Evolutionary conservation across 169 alveolate genomes (phyloP), one percentile per base, ranked within the genome.

Genomic region (Neospora caninum): DNA sequence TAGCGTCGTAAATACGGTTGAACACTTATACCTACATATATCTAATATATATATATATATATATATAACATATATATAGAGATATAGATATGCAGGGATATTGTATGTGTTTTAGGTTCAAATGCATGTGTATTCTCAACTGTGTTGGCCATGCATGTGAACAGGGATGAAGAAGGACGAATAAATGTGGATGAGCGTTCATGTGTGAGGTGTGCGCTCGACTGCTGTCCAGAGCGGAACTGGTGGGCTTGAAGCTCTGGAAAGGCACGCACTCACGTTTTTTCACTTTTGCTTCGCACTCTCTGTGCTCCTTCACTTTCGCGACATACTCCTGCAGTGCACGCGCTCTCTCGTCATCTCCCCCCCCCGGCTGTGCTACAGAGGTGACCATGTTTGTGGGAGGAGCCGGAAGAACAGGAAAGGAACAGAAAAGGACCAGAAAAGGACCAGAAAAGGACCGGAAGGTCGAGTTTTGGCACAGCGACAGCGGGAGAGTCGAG

Each of bases 231-330:
- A 20, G n/a, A 31, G 4, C 34, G 38, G 88, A 43, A 38, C 67
- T 53, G 16, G 64, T 18, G 16, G 88, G 41, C 82, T 69, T 13
- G 13, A 13, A 7, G 82, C 82, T 9, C 38, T 69, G 9, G 9
- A n/a, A 38, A 36, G 38, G 73, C 86, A 53, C 18, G 34, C 45
- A 29, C 91, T 73, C 43, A 93, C 95, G 88, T 54, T 94, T 93
- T 94, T 96, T 96, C 93, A 94, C 93, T 20, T 92, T 54, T 54
- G 96, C 94, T 80, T 93, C 97, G 95, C 88, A 91, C 78, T 93
- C 96, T 38, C 97, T 92, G 94, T 96, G 96, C 91, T 96, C 97
- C 88, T 96, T 93, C 69, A 96, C 96, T 87, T 96, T 95, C 58
- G 94, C 86, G 31, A 95, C 95, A 36, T 95, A 95, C 42, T 91